These are phyloP conservation scores for Diversispora epigaea DNA, from an alignment of 192 early-diverging fungal species.

Conservation along the genomic window DNA sequence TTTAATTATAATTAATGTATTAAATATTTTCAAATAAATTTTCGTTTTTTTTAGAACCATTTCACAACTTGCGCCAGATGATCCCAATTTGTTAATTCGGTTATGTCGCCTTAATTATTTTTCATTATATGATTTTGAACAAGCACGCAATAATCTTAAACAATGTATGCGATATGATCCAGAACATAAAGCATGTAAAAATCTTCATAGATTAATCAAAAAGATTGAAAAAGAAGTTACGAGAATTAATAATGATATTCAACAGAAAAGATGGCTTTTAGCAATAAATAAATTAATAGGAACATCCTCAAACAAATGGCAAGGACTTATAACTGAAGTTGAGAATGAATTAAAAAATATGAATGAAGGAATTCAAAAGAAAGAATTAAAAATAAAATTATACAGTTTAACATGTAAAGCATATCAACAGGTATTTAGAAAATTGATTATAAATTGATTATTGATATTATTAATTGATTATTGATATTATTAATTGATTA, in stretches of 20 bases:
- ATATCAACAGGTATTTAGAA: slow-evolving; percentile 48
- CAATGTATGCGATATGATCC: slow-evolving; percentile 89
- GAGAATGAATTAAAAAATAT: slow-evolving; percentile 43
- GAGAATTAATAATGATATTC: slow-evolving; percentile 56
- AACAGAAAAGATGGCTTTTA: slow-evolving; percentile 57
- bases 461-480: too few species aligned
- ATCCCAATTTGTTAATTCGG: slow-evolving; percentile 58
- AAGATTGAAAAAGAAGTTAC: slow-evolving; percentile 70
- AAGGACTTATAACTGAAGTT: slow-evolving; percentile 37
- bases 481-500: too few species aligned
- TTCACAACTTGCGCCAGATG: slow-evolving; percentile 69
- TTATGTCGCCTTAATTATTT: slow-evolving; percentile 74
- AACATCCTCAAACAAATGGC: slow-evolving; percentile 24
- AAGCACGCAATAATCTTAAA: slow-evolving; percentile 69
- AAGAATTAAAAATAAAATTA: slow-evolving; percentile 41
- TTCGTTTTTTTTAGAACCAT: slow-evolving; percentile 55
- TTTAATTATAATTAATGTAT: too few species aligned
- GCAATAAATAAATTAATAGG: slow-evolving; percentile 61
- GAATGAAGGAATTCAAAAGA: slow-evolving; percentile 40
- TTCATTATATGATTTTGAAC: slow-evolving; percentile 66
- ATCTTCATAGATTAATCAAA: slow-evolving; percentile 68
- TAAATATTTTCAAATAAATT: neutral
- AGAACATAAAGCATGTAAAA: slow-evolving; percentile 88
- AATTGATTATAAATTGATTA: too few species aligned
- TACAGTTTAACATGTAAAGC: slow-evolving; percentile 65